phyloP scores from a whole-genome alignment of 306 rosid genomes.

The Vicia sativa region DNA sequence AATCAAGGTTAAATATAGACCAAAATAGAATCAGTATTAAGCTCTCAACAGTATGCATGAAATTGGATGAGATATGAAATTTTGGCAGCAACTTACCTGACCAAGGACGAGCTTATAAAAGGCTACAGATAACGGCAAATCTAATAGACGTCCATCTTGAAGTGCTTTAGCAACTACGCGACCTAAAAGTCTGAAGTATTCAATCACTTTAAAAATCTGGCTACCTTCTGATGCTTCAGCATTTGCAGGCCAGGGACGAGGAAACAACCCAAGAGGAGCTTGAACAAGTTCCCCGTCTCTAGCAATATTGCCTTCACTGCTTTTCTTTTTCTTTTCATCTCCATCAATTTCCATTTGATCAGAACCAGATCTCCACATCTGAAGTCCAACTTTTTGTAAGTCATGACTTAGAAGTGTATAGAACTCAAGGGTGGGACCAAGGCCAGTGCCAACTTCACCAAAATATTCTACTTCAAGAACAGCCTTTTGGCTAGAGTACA shows the following conservation, averaged over 20 bases:
- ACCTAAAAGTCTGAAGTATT: slow-evolving; percentile 91
- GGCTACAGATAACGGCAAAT: slow-evolving; percentile 84
- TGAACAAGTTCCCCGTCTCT: slow-evolving; percentile 65
- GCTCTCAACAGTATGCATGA: not conserved
- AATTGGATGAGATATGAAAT: slow-evolving; percentile 14
- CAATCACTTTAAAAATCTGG: slow-evolving; percentile 68
- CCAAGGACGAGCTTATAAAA: slow-evolving; percentile 90
- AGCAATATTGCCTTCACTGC: slow-evolving; percentile 43
- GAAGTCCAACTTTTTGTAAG: slow-evolving; percentile 77
- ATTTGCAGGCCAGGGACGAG: slow-evolving; percentile 85
- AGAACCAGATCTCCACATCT: slow-evolving; percentile 89
- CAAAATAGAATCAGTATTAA: slow-evolving; percentile 13
- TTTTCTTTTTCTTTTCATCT: slow-evolving; percentile 55
- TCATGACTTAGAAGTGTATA: slow-evolving; percentile 96
- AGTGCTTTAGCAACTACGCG: slow-evolving; percentile 97
- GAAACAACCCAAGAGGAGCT: slow-evolving; percentile 92
- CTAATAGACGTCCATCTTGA: slow-evolving; percentile 96
- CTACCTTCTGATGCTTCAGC: slow-evolving; percentile 77
- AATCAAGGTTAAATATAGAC: slow-evolving; percentile 8
- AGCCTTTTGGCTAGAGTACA: slow-evolving; percentile 98
- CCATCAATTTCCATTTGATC: slow-evolving; percentile 72
- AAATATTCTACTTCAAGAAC: slow-evolving; percentile 99
- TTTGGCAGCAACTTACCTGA: slow-evolving; percentile 62
- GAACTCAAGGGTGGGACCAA: slow-evolving; percentile 99
- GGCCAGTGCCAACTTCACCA: slow-evolving; percentile 99